phyloP scores from a whole-genome alignment of 176 grass and related monocot species.

The Hsuehochloa calcarea region DNA sequence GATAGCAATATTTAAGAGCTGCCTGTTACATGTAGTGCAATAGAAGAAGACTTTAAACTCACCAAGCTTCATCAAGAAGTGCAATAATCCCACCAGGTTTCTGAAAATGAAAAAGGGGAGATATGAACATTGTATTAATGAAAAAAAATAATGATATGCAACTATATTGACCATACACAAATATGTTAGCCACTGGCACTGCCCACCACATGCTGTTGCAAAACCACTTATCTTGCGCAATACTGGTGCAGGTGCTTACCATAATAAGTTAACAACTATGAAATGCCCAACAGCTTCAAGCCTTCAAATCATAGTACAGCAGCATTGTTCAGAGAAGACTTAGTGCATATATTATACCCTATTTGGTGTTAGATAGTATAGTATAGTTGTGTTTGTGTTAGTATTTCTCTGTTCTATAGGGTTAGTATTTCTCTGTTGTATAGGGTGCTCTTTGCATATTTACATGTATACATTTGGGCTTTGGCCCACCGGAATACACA shows the following conservation, averaged over 20 bases:
- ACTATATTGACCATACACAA: neutral
- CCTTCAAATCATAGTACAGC: slow-evolving; percentile 12
- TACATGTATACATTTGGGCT: no score
- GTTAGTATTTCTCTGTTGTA: no score
- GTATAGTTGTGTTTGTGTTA: no score
- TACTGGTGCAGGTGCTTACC: neutral
- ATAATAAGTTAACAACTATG: neutral
- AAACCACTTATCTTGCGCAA: slow-evolving; percentile 11
- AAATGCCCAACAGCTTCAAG: neutral
- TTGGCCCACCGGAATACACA: no score
- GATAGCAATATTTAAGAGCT: no score
- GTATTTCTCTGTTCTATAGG: no score
- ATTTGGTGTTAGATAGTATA: neutral
- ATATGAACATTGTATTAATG: no score
- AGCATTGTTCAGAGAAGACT: neutral
- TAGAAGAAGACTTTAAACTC: slow-evolving; percentile 30
- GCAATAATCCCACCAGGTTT: slow-evolving; percentile 96
- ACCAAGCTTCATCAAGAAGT: slow-evolving; percentile 98
- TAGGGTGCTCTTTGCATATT: no score
- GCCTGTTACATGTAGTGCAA: neutral
- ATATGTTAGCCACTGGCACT: neutral
- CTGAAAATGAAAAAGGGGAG: slow-evolving; percentile 26
- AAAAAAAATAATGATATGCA: no score
- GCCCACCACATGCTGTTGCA: neutral
- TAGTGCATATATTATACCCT: neutral